Evolutionary conservation across 805 yeast genomes (phyloP).

Genomic region (Wickerhamomyces strasburgensis): DNA sequence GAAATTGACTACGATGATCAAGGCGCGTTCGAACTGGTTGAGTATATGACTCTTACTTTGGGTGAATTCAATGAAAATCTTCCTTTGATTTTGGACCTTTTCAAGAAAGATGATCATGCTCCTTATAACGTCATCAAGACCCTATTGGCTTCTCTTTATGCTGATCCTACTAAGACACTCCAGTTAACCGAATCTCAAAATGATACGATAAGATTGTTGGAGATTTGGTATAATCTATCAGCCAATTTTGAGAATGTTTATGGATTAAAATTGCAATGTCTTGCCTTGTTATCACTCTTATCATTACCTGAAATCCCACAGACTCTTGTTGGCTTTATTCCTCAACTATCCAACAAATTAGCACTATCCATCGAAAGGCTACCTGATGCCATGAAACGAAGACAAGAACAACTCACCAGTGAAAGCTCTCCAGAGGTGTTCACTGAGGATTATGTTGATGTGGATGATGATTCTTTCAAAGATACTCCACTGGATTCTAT

Average conservation of each 20-base stretch:
- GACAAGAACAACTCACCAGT: conserved; percentile 49
- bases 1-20: conserved; percentile 29
- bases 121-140: conserved; percentile 51
- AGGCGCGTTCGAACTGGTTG: conserved; percentile 30
- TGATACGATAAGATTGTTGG: conserved; percentile 45
- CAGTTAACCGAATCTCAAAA: conserved; percentile 42
- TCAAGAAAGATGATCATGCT: conserved; percentile 26
- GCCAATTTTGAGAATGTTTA: conserved; percentile 56
- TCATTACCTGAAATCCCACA: conserved; percentile 36
- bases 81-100: conserved; percentile 9
- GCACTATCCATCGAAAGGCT: conserved; percentile 49
- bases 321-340: conserved; percentile 31
- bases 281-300: conserved; percentile 58
- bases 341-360: conserved; percentile 49
- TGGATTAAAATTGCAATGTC: conserved; percentile 66
- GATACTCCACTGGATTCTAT: conserved; percentile 75
- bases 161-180: conserved; percentile 55
- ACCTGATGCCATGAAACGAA: conserved; percentile 67
- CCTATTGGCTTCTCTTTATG: conserved; percentile 56
- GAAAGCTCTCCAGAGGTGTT: conserved; percentile 34
- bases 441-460: conserved; percentile 5
- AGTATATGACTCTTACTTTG: conserved; percentile 16
- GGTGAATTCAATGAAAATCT: conserved; percentile 15
- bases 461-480: conserved; percentile 58
- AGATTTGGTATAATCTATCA: conserved; percentile 59